Evolutionary conservation across 1,284 basidiomycete species (phyloP).

Genomic region (Austropuccinia psidii): DNA sequence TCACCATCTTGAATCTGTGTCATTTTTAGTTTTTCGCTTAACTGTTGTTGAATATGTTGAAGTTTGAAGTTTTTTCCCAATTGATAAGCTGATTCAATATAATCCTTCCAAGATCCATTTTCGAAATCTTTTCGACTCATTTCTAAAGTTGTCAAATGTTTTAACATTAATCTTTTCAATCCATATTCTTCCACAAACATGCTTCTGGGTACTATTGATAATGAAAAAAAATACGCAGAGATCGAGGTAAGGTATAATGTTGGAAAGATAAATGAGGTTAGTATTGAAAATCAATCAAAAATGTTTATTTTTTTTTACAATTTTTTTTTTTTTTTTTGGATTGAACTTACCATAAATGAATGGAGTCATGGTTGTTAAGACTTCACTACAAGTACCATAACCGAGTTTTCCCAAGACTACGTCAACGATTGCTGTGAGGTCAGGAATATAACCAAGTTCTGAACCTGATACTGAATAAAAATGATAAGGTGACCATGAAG

Average conservation of each 20-base stretch:
- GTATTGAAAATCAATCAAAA: not conserved
- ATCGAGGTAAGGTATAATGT: too few species aligned
- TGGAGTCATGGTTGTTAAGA: constrained; percentile 41
- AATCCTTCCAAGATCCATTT: constrained; percentile 59
- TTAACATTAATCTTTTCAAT: constrained; percentile 57
- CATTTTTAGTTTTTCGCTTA: too few species aligned
- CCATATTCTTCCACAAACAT: constrained; percentile 71
- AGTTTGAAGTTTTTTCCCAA: constrained; percentile 49
- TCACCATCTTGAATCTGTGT: too few species aligned
- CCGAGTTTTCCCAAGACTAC: constrained; percentile 66
- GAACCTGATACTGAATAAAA: constrained; percentile 47
- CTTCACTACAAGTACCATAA: constrained; percentile 46
- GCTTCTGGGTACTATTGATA: constrained; percentile 59
- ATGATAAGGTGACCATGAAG: constrained; percentile 52
- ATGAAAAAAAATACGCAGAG: not conserved
- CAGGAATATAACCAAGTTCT: constrained; percentile 74
- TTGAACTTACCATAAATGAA: constrained; percentile 41
- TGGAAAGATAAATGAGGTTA: not conserved
- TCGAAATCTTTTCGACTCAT: constrained; percentile 60
- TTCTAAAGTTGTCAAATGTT: constrained; percentile 57
- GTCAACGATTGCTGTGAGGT: constrained; percentile 63
- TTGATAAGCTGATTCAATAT: constrained; percentile 56
- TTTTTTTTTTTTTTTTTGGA: too few species aligned
- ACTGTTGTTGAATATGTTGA: too few species aligned
- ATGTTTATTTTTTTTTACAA: not conserved